Percentiles rank a stretch among this genome's conserved stretches.
These are phyloP conservation scores for Saussurea involucrata DNA, from an alignment of 129 eudicot species.

Conservation along the genomic window DNA sequence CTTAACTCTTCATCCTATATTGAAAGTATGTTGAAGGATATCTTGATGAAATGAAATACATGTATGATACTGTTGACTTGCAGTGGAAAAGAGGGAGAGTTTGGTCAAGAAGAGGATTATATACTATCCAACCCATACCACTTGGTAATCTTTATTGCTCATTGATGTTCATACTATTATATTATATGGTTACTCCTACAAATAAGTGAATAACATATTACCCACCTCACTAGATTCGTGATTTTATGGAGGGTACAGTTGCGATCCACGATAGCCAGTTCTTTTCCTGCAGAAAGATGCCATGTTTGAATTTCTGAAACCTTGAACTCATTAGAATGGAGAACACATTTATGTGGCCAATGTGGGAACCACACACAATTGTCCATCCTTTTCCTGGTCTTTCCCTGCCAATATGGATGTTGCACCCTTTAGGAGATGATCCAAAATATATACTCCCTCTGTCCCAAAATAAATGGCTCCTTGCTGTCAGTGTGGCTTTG, in stretches of 20 bases:
- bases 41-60: conserved; percentile 4
- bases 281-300: neutral
- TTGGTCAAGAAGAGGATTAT: conserved; percentile 85
- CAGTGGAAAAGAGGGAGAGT: conserved; percentile 87
- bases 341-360: neutral
- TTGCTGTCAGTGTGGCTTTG: too few species aligned
- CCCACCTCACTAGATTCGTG: neutral
- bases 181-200: neutral
- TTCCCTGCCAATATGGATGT: neutral
- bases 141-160: conserved; percentile 54
- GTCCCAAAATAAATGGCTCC: too few species aligned
- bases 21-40: neutral
- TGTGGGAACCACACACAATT: neutral
- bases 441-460: neutral
- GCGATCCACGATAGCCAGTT: neutral
- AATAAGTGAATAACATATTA: neutral
- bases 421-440: neutral
- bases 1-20: neutral
- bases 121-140: conserved; percentile 91
- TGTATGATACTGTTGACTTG: conserved; percentile 28
- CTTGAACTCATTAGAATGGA: neutral
- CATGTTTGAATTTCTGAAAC: neutral
- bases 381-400: neutral
- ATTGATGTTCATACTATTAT: conserved; percentile 9
- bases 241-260: neutral